Evolutionary conservation across 805 yeast species (phyloP), one percentile per base, ranked within the genome.

Genomic region (Yarrowia sp.): DNA sequence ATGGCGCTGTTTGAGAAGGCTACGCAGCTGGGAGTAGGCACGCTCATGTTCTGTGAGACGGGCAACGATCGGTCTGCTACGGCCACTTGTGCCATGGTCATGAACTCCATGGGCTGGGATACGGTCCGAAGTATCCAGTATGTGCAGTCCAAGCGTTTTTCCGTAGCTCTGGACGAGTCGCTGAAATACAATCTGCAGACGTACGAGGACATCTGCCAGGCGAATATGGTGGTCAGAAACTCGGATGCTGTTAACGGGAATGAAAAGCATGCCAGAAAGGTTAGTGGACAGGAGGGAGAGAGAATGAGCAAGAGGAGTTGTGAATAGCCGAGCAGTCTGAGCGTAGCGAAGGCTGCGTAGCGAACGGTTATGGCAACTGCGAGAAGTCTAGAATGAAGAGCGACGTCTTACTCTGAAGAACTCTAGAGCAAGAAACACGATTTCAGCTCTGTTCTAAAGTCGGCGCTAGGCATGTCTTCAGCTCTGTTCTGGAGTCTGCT

Each of bases 1-100:
- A 45, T 70, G 45, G 41, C 16, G 14, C 40, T 49, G 12, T 48
- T 59, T 15, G 52, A 43, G 12, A 38, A 42, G 19, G 59, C 68
- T 8, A n/a, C 63, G 5, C 43, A 48, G 36, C 22, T 38, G 36
- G 67, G 67, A 5, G 56, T 48, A 15, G 46, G 46, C 12, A 68
- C 71, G 8, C 69, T 77, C 32, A 58, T 77, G 36, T 74, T 72
- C 52, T 77, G 80, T 61, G 80, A 77, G 63, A 72, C 78, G 5
- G 80, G 80, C 10, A 77, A 77, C 70, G 77, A 76, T 46, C 68
- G 67, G 15, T 70, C 75, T 11, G 79, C 79, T 14, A 72, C 77
- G 5, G 75, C 75, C 4, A 77, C 73, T 1, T 72, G 72, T 32
- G 79, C 79, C 5, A 74, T 75, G 69, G 42, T 76, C 49, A 77